Evolutionary conservation across 2,329 filamentous ascomycete genomes (phyloP), one percentile per base, ranked within the genome.

Genomic region (Cladosporium oxysporum): DNA sequence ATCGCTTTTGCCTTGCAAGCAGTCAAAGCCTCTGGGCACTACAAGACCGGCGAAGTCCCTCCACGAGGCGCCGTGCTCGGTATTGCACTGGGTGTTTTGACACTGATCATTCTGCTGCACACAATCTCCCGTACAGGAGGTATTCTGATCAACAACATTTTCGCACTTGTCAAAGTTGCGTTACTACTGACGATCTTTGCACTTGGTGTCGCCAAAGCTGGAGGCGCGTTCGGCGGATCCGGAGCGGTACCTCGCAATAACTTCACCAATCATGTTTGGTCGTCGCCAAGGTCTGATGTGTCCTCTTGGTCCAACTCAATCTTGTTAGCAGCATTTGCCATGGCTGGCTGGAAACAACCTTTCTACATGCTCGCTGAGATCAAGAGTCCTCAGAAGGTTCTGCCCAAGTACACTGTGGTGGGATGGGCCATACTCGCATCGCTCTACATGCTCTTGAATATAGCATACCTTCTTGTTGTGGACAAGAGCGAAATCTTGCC

Each of bases 81-180:
- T 3, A 79, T 86, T 47, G 84, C 84, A 0, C 83, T 82, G 3
- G 84, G 84, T 2, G 84, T 86, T 52, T 71, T 23, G 8, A 47
- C 41, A 23, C 41, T 47, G 41, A 47, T 47, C 41, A 47, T 47
- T 21, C 18, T 47, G 3, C 8, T 47, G n/a, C 41, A 47, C 41
- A 47, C 41, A 12, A 47, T 47, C 8, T 47, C 41, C 3, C 41
- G 41, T 47, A 47, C 41, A 5, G 41, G 41, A 47, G 41, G 41
- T 3, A 47, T 47, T 10, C 41, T 77, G 26, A 70, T 86, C 28
- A 84, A 83, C 71, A 86, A 86, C 67, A 28, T 79, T n/a, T 75
- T 86, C 35, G 84, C 84, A 3, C 72, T 81, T 3, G 69, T 84
- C 66, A 87, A 87, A 68, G 72, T 85, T 3, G 69, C 76, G 55